A percentile compares a stretch with the other conserved stretches of the same genome.
These are phyloP conservation scores for Phaffia tasmanica DNA, from an alignment of 768 basidiomycete genomes.

Conservation along the genomic window DNA sequence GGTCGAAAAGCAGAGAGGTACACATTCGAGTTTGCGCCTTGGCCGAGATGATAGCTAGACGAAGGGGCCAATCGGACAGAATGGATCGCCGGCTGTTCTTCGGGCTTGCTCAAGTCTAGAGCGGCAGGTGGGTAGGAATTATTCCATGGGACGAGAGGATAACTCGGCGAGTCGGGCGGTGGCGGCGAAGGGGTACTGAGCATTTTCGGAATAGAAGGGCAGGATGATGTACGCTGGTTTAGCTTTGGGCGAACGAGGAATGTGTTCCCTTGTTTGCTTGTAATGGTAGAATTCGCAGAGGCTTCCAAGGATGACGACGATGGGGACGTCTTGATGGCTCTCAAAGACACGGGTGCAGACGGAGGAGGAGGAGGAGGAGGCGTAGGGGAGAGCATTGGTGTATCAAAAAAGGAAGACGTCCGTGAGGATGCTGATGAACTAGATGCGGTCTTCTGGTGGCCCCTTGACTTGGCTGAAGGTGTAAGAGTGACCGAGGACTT, in stretches of 20 bases:
- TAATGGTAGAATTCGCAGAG: neutral
- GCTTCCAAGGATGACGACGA: no score
- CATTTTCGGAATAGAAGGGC: neutral
- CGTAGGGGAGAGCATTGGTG: slow-evolving; percentile 10
- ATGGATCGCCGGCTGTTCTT: neutral
- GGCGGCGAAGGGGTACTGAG: neutral
- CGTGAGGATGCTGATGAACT: neutral
- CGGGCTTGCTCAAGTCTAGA: neutral
- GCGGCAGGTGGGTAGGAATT: neutral
- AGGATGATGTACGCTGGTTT: neutral
- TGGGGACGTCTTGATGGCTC: neutral
- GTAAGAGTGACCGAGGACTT: neutral
- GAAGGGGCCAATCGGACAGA: slow-evolving; percentile 4
- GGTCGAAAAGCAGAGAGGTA: slow-evolving; percentile 8
- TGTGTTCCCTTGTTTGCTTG: neutral
- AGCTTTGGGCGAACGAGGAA: no score
- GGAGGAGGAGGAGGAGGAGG: neutral
- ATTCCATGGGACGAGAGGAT: neutral
- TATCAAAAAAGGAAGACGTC: slow-evolving; percentile 15
- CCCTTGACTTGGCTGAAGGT: neutral
- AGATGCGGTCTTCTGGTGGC: slow-evolving; percentile 2
- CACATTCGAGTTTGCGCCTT: neutral
- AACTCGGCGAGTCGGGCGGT: neutral
- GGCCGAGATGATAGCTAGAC: slow-evolving; percentile 5
- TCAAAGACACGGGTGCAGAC: neutral